Conservation (phyloP, 1,284 basidiomycete species). For the Gastroboletus turbinatus region DNA sequence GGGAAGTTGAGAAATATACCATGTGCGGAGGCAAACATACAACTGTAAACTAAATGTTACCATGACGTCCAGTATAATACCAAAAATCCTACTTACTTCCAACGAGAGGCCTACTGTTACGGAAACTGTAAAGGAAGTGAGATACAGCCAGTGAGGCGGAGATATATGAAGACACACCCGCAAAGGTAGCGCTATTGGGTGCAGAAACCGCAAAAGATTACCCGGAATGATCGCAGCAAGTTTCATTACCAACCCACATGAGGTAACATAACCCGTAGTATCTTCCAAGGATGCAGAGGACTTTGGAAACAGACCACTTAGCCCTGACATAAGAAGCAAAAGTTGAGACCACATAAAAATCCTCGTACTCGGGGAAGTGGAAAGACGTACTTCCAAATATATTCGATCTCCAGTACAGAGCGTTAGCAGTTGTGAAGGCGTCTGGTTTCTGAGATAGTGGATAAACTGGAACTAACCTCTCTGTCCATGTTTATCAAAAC, state of each 20-base stretch:
- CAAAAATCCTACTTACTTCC: neutral
- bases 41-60: conserved; percentile 1
- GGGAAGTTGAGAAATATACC: neutral
- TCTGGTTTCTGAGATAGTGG: neutral
- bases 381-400: conserved; percentile 5
- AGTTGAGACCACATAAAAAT: neutral
- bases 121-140: neutral
- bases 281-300: neutral
- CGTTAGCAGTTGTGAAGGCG: neutral
- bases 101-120: neutral
- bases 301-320: neutral
- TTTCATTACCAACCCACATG: neutral
- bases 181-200: neutral
- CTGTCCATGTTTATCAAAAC: neutral
- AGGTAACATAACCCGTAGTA: neutral
- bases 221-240: neutral
- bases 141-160: neutral
- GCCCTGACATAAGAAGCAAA: neutral
- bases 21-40: neutral
- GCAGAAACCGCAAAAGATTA: neutral
- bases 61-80: neutral
- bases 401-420: neutral
- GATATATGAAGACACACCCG: neutral
- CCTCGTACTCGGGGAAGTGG: neutral
- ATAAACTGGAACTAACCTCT: conserved; percentile 2